Conservation (phyloP, 2,329 filamentous ascomycete genomes). For the Aureobasidium sp. region DNA sequence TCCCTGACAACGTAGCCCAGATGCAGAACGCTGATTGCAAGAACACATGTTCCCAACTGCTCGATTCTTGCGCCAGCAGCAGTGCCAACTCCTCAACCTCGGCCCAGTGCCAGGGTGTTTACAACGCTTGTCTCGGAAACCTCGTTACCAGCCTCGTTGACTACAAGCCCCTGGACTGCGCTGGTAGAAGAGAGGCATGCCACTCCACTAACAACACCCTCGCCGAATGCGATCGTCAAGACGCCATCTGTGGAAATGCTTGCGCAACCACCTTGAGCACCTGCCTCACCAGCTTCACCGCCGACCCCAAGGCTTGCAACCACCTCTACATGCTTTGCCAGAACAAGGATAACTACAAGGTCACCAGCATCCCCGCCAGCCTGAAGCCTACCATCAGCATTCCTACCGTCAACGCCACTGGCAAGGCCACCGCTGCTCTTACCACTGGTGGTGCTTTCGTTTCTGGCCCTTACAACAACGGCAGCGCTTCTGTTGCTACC, state of each 20-base stretch:
- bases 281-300: neutral
- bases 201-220: neutral
- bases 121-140: conserved; percentile 1
- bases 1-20: neutral
- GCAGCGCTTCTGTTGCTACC: neutral
- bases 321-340: neutral
- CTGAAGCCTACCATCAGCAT: neutral
- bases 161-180: neutral
- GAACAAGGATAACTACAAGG: neutral
- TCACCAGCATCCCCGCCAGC: conserved; percentile 9
- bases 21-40: neutral
- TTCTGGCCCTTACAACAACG: neutral
- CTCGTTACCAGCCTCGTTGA: neutral
- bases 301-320: neutral
- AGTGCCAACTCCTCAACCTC: neutral
- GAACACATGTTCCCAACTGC: neutral
- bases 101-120: conserved; percentile 1
- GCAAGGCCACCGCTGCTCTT: neutral
- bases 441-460: neutral
- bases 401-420: conserved; percentile 1
- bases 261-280: neutral
- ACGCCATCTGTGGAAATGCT: neutral
- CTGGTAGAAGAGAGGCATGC: neutral
- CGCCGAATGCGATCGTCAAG: neutral
- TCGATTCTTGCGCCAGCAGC: neutral